Conservation (phyloP, 2,329 filamentous ascomycete genomes). For the Mycosphaerella sp. region DNA sequence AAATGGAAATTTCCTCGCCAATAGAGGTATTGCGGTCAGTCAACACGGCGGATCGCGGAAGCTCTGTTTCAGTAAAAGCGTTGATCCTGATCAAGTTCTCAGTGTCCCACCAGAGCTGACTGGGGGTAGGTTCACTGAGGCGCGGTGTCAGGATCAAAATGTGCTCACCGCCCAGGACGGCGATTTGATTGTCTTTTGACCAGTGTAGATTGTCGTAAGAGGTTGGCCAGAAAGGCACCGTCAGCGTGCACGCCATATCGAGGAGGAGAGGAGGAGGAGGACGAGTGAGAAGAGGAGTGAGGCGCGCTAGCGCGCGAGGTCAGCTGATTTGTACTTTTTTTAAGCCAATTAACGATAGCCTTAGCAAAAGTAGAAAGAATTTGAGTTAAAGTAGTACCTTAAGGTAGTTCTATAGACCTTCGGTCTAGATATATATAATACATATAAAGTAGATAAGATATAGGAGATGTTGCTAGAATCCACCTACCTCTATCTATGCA, state of each 20-base stretch:
- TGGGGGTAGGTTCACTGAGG: constrained; percentile 19
- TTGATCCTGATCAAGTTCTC: constrained; percentile 43
- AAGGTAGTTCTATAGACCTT: no score
- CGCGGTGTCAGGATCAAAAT: constrained; percentile 45
- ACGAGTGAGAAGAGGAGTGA: no score
- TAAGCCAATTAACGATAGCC: no score
- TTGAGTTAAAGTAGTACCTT: no score
- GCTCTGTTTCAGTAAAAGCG: constrained; percentile 48
- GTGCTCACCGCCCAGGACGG: constrained; percentile 51
- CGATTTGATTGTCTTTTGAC: constrained; percentile 54
- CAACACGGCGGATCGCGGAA: constrained; percentile 42
- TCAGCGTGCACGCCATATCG: constrained; percentile 21
- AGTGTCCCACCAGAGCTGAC: constrained; percentile 11
- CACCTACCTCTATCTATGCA: neutral
- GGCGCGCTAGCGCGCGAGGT: no score
- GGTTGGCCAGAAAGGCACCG: constrained; percentile 44
- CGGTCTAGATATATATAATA: no score
- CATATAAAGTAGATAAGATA: no score
- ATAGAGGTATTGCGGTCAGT: constrained; percentile 47
- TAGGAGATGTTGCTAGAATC: neutral
- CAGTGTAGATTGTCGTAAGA: constrained; percentile 51
- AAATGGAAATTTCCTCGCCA: constrained; percentile 53
- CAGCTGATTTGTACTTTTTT: no score
- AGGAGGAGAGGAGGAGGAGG: no score
- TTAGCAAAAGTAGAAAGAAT: no score